Evolutionary conservation across 495 filamentous ascomycete species (phyloP).

Genomic region (Penicillium manginii): DNA sequence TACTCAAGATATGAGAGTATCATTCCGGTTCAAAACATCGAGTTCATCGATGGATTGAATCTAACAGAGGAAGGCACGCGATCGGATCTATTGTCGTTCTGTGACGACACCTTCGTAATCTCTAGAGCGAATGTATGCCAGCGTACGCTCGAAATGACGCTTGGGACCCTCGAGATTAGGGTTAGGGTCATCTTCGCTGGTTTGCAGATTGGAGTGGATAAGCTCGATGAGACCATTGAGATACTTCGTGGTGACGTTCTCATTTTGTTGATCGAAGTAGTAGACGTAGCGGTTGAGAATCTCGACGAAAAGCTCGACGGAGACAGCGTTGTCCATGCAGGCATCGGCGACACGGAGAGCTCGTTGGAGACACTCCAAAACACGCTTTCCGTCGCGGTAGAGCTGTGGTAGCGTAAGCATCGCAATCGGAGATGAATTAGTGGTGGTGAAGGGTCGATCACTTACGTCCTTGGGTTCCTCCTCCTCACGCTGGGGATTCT

Average conservation of each 20-base stretch:
- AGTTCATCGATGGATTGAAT: neutral
- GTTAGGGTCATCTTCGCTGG: conserved; percentile 69
- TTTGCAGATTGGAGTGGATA: conserved; percentile 92
- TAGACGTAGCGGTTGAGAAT: conserved; percentile 98
- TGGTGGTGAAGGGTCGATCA: neutral
- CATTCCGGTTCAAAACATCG: neutral
- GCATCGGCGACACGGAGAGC: conserved; percentile 95
- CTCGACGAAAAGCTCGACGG: conserved; percentile 96
- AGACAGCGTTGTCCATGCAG: conserved; percentile 99
- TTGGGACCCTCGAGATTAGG: conserved; percentile 81
- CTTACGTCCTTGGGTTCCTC: conserved; percentile 83
- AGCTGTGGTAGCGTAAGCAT: conserved; percentile 56
- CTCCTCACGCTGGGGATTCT: conserved; percentile 79
- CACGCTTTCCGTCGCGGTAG: conserved; percentile 95
- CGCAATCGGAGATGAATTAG: neutral
- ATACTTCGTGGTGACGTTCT: conserved; percentile 97
- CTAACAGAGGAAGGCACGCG: neutral
- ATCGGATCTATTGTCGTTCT: conserved; percentile 56
- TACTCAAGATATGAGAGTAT: neutral
- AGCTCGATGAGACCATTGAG: conserved; percentile 97
- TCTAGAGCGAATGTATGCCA: conserved; percentile 88
- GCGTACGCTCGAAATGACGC: conserved; percentile 89
- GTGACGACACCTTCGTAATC: conserved; percentile 92
- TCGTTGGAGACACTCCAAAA: conserved; percentile 93
- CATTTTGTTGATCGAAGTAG: conserved; percentile 98